These are phyloP conservation scores for Beauveria varroae DNA, from an alignment of 2,329 filamentous ascomycete species.

Conservation along the genomic window DNA sequence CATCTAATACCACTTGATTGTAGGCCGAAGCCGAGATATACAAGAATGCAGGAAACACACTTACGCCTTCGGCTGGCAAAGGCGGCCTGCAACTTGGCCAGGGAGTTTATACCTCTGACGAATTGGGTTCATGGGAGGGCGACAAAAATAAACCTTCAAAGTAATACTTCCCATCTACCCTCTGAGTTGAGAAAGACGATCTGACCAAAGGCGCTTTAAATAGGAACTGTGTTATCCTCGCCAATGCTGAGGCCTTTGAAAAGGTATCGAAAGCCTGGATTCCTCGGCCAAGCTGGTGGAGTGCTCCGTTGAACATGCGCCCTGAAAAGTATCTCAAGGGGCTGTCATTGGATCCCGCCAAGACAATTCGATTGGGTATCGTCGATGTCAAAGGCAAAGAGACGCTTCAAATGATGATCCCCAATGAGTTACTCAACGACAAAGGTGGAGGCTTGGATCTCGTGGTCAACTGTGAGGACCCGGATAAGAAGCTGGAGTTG, in stretches of 20 bases:
- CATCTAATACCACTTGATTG: background rate
- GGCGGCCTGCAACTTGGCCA: background rate
- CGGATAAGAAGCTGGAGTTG: background rate
- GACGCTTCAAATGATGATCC: background rate
- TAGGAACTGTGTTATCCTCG: background rate
- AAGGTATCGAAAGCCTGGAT: background rate
- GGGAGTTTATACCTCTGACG: background rate
- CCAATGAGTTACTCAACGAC: background rate
- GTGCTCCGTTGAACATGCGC: background rate
- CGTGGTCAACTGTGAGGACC: background rate
- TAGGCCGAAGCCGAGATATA: background rate
- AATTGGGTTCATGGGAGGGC: background rate
- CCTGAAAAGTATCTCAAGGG: background rate
- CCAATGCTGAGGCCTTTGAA: background rate
- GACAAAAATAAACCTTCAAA: background rate
- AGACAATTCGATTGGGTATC: background rate
- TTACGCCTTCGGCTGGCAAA: background rate
- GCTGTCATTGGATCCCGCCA: background rate
- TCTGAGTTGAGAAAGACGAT: background rate
- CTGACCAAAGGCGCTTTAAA: background rate
- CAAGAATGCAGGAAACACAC: background rate
- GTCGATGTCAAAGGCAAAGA: background rate
- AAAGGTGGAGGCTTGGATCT: background rate
- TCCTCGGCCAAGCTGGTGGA: background rate
- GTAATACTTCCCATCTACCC: background rate